Conservation (phyloP, 441 rosid genomes). For the Erysimum cheiri region DNA sequence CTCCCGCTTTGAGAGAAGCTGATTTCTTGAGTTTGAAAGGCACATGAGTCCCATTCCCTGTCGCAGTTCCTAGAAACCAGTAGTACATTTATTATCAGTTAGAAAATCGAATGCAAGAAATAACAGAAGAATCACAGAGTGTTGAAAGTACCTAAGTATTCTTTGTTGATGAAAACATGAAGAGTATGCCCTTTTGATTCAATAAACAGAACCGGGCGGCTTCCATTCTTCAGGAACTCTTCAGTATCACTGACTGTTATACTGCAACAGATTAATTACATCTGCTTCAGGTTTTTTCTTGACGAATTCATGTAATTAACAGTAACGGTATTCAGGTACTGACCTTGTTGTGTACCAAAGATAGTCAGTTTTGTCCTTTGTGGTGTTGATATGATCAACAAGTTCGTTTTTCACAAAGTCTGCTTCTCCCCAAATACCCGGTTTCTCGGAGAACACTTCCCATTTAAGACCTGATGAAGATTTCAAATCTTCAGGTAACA, state of each 20-base stretch:
- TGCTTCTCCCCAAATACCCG: conserved; percentile 82
- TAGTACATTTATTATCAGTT: conserved; percentile 19
- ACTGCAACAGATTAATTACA: conserved; percentile 50
- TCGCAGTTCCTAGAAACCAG: conserved; percentile 66
- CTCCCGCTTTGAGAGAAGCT: conserved; percentile 75
- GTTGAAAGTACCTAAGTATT: conserved; percentile 61
- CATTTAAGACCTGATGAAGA: conserved; percentile 66
- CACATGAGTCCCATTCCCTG: conserved; percentile 75
- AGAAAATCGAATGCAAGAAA: not conserved
- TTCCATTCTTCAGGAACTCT: conserved; percentile 65
- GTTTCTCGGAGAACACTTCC: conserved; percentile 73
- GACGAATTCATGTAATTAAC: not conserved
- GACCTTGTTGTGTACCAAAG: conserved; percentile 98
- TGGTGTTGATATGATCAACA: conserved; percentile 87
- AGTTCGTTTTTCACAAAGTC: conserved; percentile 66
- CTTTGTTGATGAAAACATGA: conserved; percentile 81
- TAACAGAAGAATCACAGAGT: conserved; percentile 8
- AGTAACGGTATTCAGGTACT: conserved; percentile 26
- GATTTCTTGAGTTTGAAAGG: conserved; percentile 67
- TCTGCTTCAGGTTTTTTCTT: conserved; percentile 33
- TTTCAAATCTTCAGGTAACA: conserved; percentile 73
- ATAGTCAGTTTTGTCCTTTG: conserved; percentile 85
- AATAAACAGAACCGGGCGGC: conserved; percentile 61
- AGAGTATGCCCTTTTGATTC: conserved; percentile 92
- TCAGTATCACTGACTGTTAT: conserved; percentile 62